phyloP scores from a whole-genome alignment of 2,329 filamentous ascomycete genomes.

The Botryotinia globosa region DNA sequence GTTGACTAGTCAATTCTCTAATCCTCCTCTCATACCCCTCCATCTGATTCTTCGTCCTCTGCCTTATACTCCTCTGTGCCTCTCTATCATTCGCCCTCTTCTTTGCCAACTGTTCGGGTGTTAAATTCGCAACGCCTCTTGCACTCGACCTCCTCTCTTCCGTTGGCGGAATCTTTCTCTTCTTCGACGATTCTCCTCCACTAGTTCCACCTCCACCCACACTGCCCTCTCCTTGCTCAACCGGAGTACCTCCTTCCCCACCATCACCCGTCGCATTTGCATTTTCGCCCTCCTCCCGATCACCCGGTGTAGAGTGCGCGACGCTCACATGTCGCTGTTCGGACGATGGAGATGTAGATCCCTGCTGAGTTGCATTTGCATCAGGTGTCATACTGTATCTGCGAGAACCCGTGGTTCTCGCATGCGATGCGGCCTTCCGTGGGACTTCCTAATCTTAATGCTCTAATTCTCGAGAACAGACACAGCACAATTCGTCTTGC shows the following conservation, averaged over 20 bases:
- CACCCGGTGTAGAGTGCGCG: neutral
- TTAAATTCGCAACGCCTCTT: slow-evolving; percentile 77
- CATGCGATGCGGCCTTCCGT: slow-evolving; percentile 23
- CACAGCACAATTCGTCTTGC: neutral
- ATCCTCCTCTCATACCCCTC: slow-evolving; percentile 74
- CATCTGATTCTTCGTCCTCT: slow-evolving; percentile 84
- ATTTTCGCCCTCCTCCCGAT: slow-evolving; percentile 1
- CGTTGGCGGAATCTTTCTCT: neutral
- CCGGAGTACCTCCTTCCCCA: neutral
- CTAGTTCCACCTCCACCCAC: neutral
- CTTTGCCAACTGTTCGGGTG: slow-evolving; percentile 81
- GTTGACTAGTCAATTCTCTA: slow-evolving; percentile 69
- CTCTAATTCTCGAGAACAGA: neutral
- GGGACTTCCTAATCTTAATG: neutral
- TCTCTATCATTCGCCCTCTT: slow-evolving; percentile 91
- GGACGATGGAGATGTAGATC: slow-evolving; percentile 2
- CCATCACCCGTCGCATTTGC: neutral
- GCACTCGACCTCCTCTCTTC: slow-evolving; percentile 52
- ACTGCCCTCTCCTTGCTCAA: slow-evolving; percentile 8
- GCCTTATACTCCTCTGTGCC: slow-evolving; percentile 82
- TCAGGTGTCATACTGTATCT: slow-evolving; percentile 27
- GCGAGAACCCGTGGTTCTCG: slow-evolving; percentile 27
- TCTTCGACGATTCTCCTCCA: neutral
- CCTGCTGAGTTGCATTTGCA: slow-evolving; percentile 15
- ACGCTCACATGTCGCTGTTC: slow-evolving; percentile 2